Conservation (phyloP, 2,329 filamentous ascomycete species). For the Ciborinia camelliae region DNA sequence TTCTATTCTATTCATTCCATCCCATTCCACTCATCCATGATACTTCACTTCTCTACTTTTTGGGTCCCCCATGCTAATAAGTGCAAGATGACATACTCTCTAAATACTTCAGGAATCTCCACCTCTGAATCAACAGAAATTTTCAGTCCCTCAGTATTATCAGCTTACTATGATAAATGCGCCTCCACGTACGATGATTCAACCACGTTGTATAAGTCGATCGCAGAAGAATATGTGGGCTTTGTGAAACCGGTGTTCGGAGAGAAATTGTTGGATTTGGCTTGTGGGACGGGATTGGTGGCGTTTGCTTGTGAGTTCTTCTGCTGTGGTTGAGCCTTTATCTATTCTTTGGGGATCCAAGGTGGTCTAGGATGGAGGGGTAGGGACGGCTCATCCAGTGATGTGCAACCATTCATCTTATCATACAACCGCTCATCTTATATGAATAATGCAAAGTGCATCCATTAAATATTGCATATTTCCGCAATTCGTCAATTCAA, state of each 20-base stretch:
- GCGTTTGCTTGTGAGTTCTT: neutral
- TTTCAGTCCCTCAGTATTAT: neutral
- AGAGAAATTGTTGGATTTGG: neutral
- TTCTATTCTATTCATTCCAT: too few relatives aligned
- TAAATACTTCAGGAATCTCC: neutral
- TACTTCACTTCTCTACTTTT: too few relatives aligned
- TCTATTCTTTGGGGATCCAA: neutral
- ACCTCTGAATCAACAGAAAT: neutral
- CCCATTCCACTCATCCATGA: neutral
- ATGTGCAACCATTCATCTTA: neutral
- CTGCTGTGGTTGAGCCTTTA: neutral
- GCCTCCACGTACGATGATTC: neutral
- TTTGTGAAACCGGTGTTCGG: neutral
- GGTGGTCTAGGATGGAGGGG: neutral
- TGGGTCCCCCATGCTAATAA: too few relatives aligned
- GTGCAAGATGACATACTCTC: too few relatives aligned
- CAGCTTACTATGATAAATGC: neutral
- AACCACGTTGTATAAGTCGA: neutral
- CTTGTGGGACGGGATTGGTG: conserved; percentile 12
- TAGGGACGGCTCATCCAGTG: neutral
- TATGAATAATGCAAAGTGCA: neutral
- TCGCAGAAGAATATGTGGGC: neutral
- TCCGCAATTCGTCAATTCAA: neutral
- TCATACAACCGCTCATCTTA: neutral
- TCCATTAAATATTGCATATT: neutral